Evolutionary conservation across 2,329 filamentous ascomycete species (phyloP).

Genomic region (Dactylellina haptotyla): DNA sequence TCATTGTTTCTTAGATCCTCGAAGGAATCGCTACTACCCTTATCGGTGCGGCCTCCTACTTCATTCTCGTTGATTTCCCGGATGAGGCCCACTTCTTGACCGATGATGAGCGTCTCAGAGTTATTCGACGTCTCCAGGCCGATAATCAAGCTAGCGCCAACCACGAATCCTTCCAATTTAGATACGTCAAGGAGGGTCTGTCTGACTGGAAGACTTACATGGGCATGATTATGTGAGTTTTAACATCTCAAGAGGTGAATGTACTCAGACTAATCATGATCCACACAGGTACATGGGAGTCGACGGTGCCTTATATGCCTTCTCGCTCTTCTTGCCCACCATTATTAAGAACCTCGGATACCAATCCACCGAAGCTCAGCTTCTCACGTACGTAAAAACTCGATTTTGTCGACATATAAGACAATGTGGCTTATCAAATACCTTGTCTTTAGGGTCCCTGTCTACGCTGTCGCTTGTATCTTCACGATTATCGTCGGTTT

Average conservation of each 20-base stretch:
- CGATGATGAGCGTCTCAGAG: slow-evolving; percentile 74
- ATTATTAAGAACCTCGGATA: slow-evolving; percentile 73
- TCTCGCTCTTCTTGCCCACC: slow-evolving; percentile 77
- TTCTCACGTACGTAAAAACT: slow-evolving; percentile 70
- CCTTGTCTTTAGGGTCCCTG: slow-evolving; percentile 64
- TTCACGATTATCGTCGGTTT: slow-evolving; percentile 77
- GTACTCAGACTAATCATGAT: background rate
- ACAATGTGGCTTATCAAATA: background rate
- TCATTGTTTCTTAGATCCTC: slow-evolving; percentile 68
- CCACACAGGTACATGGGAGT: slow-evolving; percentile 56
- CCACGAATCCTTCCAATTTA: slow-evolving; percentile 78
- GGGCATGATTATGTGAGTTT: slow-evolving; percentile 65
- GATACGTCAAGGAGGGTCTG: slow-evolving; percentile 76
- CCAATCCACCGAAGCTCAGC: slow-evolving; percentile 72
- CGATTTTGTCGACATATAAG: background rate
- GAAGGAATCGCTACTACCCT: slow-evolving; percentile 77
- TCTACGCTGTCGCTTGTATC: slow-evolving; percentile 76
- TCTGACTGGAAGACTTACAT: slow-evolving; percentile 87
- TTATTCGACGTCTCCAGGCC: slow-evolving; percentile 74
- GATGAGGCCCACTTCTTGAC: slow-evolving; percentile 78
- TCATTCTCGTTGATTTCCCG: slow-evolving; percentile 85
- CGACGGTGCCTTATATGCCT: slow-evolving; percentile 54
- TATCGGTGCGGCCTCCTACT: slow-evolving; percentile 75
- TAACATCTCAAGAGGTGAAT: background rate
- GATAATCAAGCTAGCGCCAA: slow-evolving; percentile 80